These are phyloP conservation scores for Ilyonectria destructans DNA, from an alignment of 2,329 filamentous ascomycete species.

Conservation along the genomic window DNA sequence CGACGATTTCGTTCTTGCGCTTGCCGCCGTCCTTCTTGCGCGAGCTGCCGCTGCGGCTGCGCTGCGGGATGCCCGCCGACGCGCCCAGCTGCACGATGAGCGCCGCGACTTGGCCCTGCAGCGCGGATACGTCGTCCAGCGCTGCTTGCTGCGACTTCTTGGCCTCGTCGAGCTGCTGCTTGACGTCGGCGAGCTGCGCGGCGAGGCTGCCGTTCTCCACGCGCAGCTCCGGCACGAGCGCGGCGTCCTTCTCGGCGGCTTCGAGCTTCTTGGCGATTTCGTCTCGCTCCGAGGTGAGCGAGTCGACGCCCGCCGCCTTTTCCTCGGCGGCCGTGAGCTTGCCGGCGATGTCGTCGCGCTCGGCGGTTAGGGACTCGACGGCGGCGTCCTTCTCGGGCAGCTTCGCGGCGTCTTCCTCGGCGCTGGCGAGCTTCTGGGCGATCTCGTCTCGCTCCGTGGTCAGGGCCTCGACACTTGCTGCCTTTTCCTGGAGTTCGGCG, in stretches of 20 bases:
- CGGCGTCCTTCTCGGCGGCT: constrained; percentile 41
- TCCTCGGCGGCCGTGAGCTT: constrained; percentile 33
- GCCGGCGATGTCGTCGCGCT: constrained; percentile 25
- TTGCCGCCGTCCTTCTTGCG: constrained; percentile 46
- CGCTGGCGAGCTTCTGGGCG: constrained; percentile 36
- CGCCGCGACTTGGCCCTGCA: constrained; percentile 42
- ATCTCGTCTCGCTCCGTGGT: constrained; percentile 41
- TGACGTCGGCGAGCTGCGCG: constrained; percentile 40
- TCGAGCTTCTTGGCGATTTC: constrained; percentile 47
- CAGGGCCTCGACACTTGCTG: constrained; percentile 30
- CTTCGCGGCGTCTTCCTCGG: constrained; percentile 34
- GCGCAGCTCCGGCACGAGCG: constrained; percentile 40
- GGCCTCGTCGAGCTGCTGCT: constrained; percentile 39
- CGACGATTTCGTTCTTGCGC: constrained; percentile 46
- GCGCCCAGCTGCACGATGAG: constrained; percentile 43
- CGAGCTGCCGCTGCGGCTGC: constrained; percentile 35
- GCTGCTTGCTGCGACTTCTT: constrained; percentile 45
- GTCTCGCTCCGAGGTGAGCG: constrained; percentile 37
- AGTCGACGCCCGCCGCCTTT: constrained; percentile 27
- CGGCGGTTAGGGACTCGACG: constrained; percentile 21
- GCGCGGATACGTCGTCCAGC: constrained; percentile 36
- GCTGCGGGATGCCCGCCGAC: constrained; percentile 16
- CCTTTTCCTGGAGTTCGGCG: constrained; percentile 43
- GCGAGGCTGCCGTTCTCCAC: constrained; percentile 47
- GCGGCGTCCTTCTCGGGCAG: constrained; percentile 23